Evolutionary conservation across 768 basidiomycete species (phyloP), one percentile per base, ranked within the genome.

Genomic region (Amanita pseudoporphyria): DNA sequence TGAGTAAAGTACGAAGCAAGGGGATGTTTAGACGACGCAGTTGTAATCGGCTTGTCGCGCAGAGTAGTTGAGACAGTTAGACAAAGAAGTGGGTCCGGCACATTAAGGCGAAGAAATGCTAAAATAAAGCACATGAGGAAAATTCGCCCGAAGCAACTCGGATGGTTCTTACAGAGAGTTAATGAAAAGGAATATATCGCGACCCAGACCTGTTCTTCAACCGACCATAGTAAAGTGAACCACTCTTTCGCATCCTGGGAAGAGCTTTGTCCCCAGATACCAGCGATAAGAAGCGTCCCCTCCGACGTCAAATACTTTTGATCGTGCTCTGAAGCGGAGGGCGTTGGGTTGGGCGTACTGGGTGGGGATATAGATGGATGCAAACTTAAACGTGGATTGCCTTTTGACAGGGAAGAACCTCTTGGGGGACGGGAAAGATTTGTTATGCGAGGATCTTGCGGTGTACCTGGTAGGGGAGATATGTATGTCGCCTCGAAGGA

Each of bases 11-110:
- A 77, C 33, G 52, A 44, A 9, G 68, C 58, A 3, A 79, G 63
- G 5, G 77, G 76, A 54, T 75, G 71, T 7, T 67, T 66, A 7
- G 69, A 60, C 37, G 69, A 68, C 4, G 64, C 60, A 1, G 73
- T 56, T 12, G 73, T 64, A 6, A 87, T 61, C 0, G 83, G 77
- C 57, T 81, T 87, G 19, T 94, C 89, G 43, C 92, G 78, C n/a
- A 95, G 68, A 1, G 92, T 96, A n/a, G 82, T 74, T 2, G 87
- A 90, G 3, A 83, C 73, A 0, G 92, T 96, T 24, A 96, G 65
- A 58, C 85, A 91, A 22, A 96, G 74, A 9, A 95, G 64, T 9
- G 92, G 92, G 52, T 92, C 79, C 2, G 69, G 58, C 42, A 84
- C 77, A 30, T 74, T 70, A 13, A 90, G 78, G 28, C 81, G 76